Evolutionary conservation across 176 grass and related monocot species (phyloP).

Genomic region (Oryza brachyantha): DNA sequence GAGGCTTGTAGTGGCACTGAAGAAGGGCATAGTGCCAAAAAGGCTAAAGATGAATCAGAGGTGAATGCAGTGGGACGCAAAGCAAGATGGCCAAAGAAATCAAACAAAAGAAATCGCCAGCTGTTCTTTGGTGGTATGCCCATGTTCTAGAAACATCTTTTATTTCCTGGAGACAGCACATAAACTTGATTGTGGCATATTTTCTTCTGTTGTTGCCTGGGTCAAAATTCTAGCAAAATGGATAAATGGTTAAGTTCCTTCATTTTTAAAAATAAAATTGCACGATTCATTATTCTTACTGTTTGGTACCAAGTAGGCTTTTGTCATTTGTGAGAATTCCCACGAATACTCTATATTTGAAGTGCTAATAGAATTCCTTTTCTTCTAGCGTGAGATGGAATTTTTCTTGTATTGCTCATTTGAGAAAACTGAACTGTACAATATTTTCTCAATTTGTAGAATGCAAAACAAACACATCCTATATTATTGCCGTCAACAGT

Average conservation of each 20-base stretch:
- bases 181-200: constrained; percentile 10
- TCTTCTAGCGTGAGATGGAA: background rate
- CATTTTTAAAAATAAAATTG: constrained; percentile 13
- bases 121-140: constrained; percentile 73
- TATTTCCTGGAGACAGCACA: constrained; percentile 17
- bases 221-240: constrained; percentile 8
- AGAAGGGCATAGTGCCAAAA: constrained; percentile 63
- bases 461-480: constrained; percentile 8
- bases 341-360: background rate
- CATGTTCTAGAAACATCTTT: background rate
- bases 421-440: background rate
- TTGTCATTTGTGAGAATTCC: background rate
- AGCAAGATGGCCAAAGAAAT: constrained; percentile 56
- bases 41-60: constrained; percentile 58
- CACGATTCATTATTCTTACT: constrained; percentile 32
- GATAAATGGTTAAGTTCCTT: background rate
- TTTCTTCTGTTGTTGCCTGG: constrained; percentile 27
- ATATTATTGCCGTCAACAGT: background rate
- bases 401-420: background rate
- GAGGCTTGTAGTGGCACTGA: constrained; percentile 98
- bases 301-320: background rate
- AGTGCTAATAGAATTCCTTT: background rate
- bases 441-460: background rate
- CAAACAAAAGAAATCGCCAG: constrained; percentile 78
- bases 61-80: constrained; percentile 49